Percentiles rank a stretch among this genome's conserved stretches.
Evolutionary conservation across 768 basidiomycete genomes (phyloP).

Genomic region (Russula sp.): DNA sequence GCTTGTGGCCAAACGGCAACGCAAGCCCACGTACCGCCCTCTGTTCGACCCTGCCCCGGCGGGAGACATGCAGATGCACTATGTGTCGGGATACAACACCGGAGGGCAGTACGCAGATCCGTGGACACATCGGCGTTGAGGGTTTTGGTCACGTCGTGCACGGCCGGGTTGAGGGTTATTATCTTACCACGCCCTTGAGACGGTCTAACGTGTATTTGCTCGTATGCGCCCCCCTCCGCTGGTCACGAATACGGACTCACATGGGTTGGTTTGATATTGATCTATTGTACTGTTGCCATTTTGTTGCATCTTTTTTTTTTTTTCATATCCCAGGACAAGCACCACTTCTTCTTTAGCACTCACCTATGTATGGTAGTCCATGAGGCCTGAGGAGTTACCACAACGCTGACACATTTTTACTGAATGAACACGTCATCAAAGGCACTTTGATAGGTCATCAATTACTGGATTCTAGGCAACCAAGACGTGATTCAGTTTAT

Average conservation of each 20-base stretch:
- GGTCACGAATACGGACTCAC: not conserved
- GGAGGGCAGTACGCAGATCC: conserved; percentile 2
- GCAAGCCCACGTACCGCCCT: conserved; percentile 1
- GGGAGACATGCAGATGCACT: conserved; percentile 8
- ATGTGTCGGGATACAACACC: conserved; percentile 4
- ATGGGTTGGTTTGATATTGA: not conserved
- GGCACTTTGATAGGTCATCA: not conserved
- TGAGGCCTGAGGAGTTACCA: not conserved
- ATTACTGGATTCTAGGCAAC: no score
- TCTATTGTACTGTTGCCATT: not conserved
- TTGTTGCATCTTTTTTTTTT: not conserved
- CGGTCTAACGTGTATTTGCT: not conserved
- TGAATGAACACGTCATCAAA: not conserved
- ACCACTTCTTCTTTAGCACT: not conserved
- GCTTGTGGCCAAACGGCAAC: not conserved
- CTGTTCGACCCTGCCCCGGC: conserved; percentile 2
- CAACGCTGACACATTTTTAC: not conserved
- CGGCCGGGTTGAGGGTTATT: no score
- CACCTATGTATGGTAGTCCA: not conserved
- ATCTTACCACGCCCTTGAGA: not conserved
- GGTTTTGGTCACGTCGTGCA: not conserved
- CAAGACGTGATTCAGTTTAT: no score
- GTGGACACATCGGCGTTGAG: not conserved
- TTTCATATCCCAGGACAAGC: not conserved
- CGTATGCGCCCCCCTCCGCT: not conserved